phyloP scores from a whole-genome alignment of 2,329 filamentous ascomycete genomes.

The Phialophora chinensis region DNA sequence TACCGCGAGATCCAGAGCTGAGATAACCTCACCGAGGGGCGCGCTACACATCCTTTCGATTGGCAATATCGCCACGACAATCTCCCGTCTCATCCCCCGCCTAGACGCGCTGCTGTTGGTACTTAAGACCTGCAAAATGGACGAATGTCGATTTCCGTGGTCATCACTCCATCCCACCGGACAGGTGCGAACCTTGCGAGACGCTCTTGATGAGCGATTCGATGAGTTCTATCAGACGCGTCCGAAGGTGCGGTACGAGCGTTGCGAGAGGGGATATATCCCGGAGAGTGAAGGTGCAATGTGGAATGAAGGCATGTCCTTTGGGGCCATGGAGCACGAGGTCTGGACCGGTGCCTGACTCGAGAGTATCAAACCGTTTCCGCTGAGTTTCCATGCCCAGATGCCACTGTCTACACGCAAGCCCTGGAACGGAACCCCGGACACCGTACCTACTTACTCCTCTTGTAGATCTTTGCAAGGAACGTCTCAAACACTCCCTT shows the following conservation, averaged over 20 bases:
- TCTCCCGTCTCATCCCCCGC: constrained; percentile 40
- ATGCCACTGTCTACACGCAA: background rate
- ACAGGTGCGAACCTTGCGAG: constrained; percentile 41
- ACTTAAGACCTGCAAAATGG: constrained; percentile 48
- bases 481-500: constrained; percentile 88
- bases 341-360: constrained; percentile 17
- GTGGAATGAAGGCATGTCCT: constrained; percentile 20
- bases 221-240: constrained; percentile 21
- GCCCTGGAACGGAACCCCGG: background rate
- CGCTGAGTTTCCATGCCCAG: background rate
- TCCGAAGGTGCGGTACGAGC: constrained; percentile 22
- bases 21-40: background rate
- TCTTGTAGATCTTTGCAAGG: constrained; percentile 96
- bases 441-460: constrained; percentile 73
- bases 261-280: constrained; percentile 25
- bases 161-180: constrained; percentile 44
- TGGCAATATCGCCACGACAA: constrained; percentile 24
- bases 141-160: constrained; percentile 48
- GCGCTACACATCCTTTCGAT: background rate
- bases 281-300: constrained; percentile 24
- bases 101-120: constrained; percentile 48
- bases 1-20: background rate
- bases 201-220: constrained; percentile 41
- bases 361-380: background rate
- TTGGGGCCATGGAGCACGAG: constrained; percentile 21